A percentile compares a stretch with the other conserved stretches of the same genome.
Conservation (phyloP, 495 filamentous ascomycete species). For the Sphaerosporella brunnea region DNA sequence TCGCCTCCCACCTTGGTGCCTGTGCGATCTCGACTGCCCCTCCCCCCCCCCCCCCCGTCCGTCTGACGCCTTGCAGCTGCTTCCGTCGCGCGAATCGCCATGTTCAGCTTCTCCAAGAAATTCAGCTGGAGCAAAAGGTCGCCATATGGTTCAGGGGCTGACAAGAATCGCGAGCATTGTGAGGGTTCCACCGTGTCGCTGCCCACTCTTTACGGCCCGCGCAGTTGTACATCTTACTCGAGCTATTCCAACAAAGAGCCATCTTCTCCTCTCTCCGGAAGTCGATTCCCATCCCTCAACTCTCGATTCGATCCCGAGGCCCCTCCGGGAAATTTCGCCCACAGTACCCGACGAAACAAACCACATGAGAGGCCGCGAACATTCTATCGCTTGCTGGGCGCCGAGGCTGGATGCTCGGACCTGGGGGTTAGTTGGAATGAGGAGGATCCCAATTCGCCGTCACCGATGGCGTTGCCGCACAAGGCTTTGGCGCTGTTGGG, state of each 20-base stretch:
- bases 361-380: background rate
- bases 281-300: background rate
- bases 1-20: background rate
- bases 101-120: constrained; percentile 6
- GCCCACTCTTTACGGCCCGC: background rate
- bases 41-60: background rate
- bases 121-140: background rate
- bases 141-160: background rate
- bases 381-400: constrained; percentile 2
- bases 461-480: constrained; percentile 7
- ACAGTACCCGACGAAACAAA: background rate
- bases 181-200: constrained; percentile 5
- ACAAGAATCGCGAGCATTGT: background rate
- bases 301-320: constrained; percentile 4
- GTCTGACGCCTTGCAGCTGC: background rate
- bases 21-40: background rate
- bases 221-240: background rate
- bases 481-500: constrained; percentile 8
- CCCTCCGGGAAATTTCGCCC: background rate
- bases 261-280: background rate
- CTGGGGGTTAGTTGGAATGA: background rate
- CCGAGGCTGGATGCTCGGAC: no score
- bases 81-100: background rate
- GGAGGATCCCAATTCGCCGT: background rate
- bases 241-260: background rate